Conservation (phyloP, 2,329 filamentous ascomycete species). For the Clonostachys solani region DNA sequence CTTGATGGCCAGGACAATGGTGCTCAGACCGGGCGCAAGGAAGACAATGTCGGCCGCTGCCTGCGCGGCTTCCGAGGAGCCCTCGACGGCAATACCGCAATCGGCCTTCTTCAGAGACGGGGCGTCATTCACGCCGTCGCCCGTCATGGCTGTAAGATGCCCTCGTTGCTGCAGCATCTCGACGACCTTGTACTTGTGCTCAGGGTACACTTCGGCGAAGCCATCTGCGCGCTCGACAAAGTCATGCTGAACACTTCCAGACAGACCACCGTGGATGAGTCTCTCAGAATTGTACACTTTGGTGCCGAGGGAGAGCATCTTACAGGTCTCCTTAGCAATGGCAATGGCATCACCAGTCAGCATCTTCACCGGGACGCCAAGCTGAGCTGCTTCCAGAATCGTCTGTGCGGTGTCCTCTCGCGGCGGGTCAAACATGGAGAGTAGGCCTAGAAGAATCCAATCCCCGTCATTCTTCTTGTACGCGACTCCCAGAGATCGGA, state of each 20-base stretch:
- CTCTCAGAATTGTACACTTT: slow-evolving; percentile 80
- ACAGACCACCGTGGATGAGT: slow-evolving; percentile 71
- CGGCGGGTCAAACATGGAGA: slow-evolving; percentile 78
- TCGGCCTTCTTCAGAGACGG: slow-evolving; percentile 72
- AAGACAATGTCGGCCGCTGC: slow-evolving; percentile 72
- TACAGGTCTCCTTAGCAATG: slow-evolving; percentile 78
- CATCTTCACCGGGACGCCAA: slow-evolving; percentile 78
- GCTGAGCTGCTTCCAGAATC: slow-evolving; percentile 70
- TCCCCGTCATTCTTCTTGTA: slow-evolving; percentile 73
- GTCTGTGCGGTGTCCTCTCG: slow-evolving; percentile 77
- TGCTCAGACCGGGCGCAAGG: slow-evolving; percentile 67
- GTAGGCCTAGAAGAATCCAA: slow-evolving; percentile 71
- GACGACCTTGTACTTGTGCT: slow-evolving; percentile 70
- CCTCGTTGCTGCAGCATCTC: slow-evolving; percentile 72
- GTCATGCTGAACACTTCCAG: slow-evolving; percentile 70
- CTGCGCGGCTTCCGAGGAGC: slow-evolving; percentile 68
- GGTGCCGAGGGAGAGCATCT: slow-evolving; percentile 74
- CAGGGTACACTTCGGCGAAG: slow-evolving; percentile 71
- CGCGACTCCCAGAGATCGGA: slow-evolving; percentile 75
- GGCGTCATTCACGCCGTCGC: slow-evolving; percentile 73
- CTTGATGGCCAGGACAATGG: slow-evolving; percentile 71
- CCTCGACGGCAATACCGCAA: slow-evolving; percentile 71
- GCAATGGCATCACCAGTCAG: slow-evolving; percentile 76
- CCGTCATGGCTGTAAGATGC: slow-evolving; percentile 72
- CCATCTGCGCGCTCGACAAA: slow-evolving; percentile 71